These are phyloP conservation scores for Xylaria longipes DNA, from an alignment of 495 filamentous ascomycete species.

Conservation along the genomic window DNA sequence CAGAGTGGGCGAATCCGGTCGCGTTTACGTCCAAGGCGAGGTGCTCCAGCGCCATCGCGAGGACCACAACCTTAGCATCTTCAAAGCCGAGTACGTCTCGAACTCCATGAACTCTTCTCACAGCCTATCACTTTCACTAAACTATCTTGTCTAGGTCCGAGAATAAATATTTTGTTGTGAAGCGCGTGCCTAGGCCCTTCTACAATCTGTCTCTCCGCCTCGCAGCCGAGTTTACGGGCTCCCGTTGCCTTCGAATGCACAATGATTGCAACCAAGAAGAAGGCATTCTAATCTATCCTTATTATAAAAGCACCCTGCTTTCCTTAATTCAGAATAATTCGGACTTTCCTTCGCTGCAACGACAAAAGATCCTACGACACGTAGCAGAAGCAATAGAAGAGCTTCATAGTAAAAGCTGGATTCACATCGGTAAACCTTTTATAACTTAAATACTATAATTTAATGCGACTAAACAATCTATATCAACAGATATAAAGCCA, in stretches of 20 bases:
- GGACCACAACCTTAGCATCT: constrained; percentile 37
- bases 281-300: constrained; percentile 39
- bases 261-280: constrained; percentile 39
- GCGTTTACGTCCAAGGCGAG: constrained; percentile 37
- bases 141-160: constrained; percentile 32
- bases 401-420: constrained; percentile 40
- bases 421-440: constrained; percentile 37
- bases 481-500: constrained; percentile 45
- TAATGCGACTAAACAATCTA: constrained; percentile 32
- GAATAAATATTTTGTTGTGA: constrained; percentile 40
- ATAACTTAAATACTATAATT: constrained; percentile 26
- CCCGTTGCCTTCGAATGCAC: constrained; percentile 41
- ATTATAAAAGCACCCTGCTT: constrained; percentile 38
- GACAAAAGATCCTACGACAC: constrained; percentile 38
- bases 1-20: constrained; percentile 40
- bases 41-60: constrained; percentile 37
- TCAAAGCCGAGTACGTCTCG: constrained; percentile 39
- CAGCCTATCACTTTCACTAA: constrained; percentile 14
- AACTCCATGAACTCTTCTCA: constrained; percentile 24
- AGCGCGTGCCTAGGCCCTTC: constrained; percentile 38
- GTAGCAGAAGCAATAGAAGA: constrained; percentile 42
- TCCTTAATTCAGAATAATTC: constrained; percentile 35
- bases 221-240: constrained; percentile 37
- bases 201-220: constrained; percentile 38
- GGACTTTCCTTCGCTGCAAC: constrained; percentile 34